Evolutionary conservation across 371 early-diverging fungal species (phyloP).

Genomic region (Smittium mucronatum): DNA sequence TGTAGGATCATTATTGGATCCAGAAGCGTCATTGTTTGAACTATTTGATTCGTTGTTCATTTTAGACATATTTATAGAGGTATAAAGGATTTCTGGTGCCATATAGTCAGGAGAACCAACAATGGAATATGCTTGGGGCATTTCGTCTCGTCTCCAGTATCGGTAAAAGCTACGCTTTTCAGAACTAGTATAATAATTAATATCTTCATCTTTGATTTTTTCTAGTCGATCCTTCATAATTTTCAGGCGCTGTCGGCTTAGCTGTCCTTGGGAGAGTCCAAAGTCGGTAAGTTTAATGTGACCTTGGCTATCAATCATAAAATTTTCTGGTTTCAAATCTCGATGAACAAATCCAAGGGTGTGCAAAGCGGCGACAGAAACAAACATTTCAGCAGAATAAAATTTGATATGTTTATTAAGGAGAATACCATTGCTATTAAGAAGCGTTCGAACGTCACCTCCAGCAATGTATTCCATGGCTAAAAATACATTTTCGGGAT

Average conservation of each 20-base stretch:
- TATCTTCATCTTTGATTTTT: slow-evolving; percentile 36
- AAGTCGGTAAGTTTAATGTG: slow-evolving; percentile 60
- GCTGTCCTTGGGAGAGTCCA: slow-evolving; percentile 60
- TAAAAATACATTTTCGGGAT: slow-evolving; percentile 40
- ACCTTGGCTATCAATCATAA: slow-evolving; percentile 44
- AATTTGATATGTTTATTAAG: slow-evolving; percentile 46
- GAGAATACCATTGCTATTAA: slow-evolving; percentile 49
- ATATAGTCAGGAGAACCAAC: slow-evolving; percentile 77
- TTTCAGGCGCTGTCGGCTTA: slow-evolving; percentile 45
- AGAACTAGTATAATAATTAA: slow-evolving; percentile 30
- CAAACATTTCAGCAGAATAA: slow-evolving; percentile 52
- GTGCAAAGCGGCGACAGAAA: slow-evolving; percentile 54
- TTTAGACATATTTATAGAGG: slow-evolving; percentile 26
- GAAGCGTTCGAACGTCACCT: slow-evolving; percentile 69
- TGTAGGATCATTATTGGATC: neutral
- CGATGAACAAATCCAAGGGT: slow-evolving; percentile 64
- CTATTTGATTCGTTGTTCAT: slow-evolving; percentile 17
- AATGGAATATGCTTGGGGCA: slow-evolving; percentile 44
- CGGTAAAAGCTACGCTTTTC: slow-evolving; percentile 41
- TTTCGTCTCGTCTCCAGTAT: slow-evolving; percentile 31
- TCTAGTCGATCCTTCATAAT: slow-evolving; percentile 44
- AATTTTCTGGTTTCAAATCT: slow-evolving; percentile 88
- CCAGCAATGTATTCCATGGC: slow-evolving; percentile 84
- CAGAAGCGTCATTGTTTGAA: neutral
- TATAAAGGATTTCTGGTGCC: slow-evolving; percentile 55